Conservation (phyloP, 2,329 filamentous ascomycete genomes). For the Penicillium sp. region DNA sequence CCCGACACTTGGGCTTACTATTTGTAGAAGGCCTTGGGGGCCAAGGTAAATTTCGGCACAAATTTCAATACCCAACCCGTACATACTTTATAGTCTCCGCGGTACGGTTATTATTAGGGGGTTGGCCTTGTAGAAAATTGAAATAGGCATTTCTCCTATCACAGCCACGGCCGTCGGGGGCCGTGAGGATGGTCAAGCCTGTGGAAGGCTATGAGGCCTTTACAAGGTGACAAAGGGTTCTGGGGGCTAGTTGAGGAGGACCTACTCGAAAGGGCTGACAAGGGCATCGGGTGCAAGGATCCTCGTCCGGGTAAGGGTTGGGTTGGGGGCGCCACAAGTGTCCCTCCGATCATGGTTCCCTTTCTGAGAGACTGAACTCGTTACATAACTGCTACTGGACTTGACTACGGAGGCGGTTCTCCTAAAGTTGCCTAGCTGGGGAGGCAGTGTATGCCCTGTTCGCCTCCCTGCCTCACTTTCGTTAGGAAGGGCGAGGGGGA, state of each 20-base stretch:
- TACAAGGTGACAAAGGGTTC: neutral
- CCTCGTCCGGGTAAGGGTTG: neutral
- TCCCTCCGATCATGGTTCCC: neutral
- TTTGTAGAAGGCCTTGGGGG: conserved; percentile 9
- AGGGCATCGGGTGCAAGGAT: neutral
- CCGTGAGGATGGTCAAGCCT: neutral
- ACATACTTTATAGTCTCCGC: neutral
- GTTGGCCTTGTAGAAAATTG: neutral
- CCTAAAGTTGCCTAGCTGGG: conserved; percentile 6
- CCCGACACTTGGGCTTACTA: conserved; percentile 5
- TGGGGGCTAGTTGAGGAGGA: neutral
- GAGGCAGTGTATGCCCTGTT: conserved; percentile 3
- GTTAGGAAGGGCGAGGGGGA: neutral
- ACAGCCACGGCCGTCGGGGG: neutral
- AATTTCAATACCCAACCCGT: neutral
- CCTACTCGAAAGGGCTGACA: conserved; percentile 1
- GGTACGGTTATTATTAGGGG: neutral
- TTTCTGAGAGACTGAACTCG: neutral
- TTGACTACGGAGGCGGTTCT: neutral
- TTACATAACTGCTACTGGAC: neutral
- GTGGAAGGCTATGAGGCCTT: neutral
- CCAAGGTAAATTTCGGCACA: conserved; percentile 15
- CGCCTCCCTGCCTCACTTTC: conserved; percentile 2
- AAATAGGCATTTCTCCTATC: neutral
- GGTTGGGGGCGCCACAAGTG: neutral